Percentiles rank a stretch among this genome's conserved stretches.
These are phyloP conservation scores for Phyllosticta citrichinensis DNA, from an alignment of 2,329 filamentous ascomycete genomes.

Conservation along the genomic window DNA sequence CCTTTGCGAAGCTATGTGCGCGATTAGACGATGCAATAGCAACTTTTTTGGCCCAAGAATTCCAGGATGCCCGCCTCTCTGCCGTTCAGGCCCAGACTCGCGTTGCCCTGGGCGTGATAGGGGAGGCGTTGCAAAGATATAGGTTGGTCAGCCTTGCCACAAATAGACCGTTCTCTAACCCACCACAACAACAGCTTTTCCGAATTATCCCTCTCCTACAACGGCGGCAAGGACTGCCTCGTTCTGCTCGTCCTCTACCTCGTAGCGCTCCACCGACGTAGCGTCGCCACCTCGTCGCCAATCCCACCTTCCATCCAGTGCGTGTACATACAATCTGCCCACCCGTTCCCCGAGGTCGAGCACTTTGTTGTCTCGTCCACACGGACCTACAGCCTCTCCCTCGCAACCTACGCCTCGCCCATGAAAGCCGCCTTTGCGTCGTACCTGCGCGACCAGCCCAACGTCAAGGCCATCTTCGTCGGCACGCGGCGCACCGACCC, in stretches of 20 bases:
- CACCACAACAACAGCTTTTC: conserved; percentile 45
- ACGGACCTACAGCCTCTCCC: conserved; percentile 60
- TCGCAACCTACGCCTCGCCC: conserved; percentile 63
- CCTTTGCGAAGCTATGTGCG: conserved; percentile 35
- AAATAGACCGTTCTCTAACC: conserved; percentile 2
- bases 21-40: conserved; percentile 51
- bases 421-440: conserved; percentile 74
- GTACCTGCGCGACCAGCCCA: conserved; percentile 57
- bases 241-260: conserved; percentile 84
- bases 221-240: conserved; percentile 95
- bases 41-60: conserved; percentile 53
- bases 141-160: conserved; percentile 41
- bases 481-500: conserved; percentile 88
- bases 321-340: conserved; percentile 77
- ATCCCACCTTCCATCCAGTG: conserved; percentile 50
- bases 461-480: conserved; percentile 71
- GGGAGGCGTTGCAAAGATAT: conserved; percentile 65
- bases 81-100: conserved; percentile 66
- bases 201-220: conserved; percentile 85
- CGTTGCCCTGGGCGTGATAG: conserved; percentile 61
- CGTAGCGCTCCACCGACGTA: conserved; percentile 42
- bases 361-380: conserved; percentile 65
- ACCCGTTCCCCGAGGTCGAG: conserved; percentile 81
- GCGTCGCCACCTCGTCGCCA: conserved; percentile 25
- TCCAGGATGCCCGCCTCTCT: conserved; percentile 38